phyloP scores from a whole-genome alignment of 768 basidiomycete genomes.

The Epithele typhae region DNA sequence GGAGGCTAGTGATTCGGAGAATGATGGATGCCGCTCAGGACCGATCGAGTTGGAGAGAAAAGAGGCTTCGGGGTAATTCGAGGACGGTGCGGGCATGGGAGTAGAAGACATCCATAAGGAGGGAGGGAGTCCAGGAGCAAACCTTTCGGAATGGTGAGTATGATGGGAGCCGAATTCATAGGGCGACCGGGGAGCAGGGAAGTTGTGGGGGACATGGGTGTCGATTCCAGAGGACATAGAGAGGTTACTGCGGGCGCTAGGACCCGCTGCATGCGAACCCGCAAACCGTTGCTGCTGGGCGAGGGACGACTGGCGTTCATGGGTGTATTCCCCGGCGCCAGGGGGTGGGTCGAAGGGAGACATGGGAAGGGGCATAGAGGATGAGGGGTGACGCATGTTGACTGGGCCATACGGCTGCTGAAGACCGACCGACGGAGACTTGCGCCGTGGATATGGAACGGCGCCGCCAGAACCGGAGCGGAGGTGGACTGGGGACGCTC shows the following conservation, averaged over 20 bases:
- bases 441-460: slow-evolving; percentile 23
- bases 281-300: slow-evolving; percentile 13
- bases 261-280: slow-evolving; percentile 3
- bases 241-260: slow-evolving; percentile 6
- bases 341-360: slow-evolving; percentile 13
- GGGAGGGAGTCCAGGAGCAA: slow-evolving; percentile 56
- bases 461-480: slow-evolving; percentile 17
- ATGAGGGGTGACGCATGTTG: slow-evolving; percentile 16
- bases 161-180: slow-evolving; percentile 20
- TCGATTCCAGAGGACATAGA: slow-evolving; percentile 12
- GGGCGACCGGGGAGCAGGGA: slow-evolving; percentile 21
- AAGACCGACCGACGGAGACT: slow-evolving; percentile 37
- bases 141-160: slow-evolving; percentile 41
- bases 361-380: slow-evolving; percentile 15
- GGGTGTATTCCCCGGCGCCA: slow-evolving; percentile 12
- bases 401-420: slow-evolving; percentile 10
- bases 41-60: slow-evolving; percentile 19
- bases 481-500: slow-evolving; percentile 62
- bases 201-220: slow-evolving; percentile 13
- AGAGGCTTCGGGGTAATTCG: slow-evolving; percentile 27
- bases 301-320: slow-evolving; percentile 19
- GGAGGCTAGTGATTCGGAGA: slow-evolving; percentile 19
- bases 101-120: slow-evolving; percentile 84
- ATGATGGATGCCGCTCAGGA: slow-evolving; percentile 17
- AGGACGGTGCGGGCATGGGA: slow-evolving; percentile 42